Base-by-base conservation (phyloP, 78 protist species). In the Dictyostelium capitatum region DNA sequence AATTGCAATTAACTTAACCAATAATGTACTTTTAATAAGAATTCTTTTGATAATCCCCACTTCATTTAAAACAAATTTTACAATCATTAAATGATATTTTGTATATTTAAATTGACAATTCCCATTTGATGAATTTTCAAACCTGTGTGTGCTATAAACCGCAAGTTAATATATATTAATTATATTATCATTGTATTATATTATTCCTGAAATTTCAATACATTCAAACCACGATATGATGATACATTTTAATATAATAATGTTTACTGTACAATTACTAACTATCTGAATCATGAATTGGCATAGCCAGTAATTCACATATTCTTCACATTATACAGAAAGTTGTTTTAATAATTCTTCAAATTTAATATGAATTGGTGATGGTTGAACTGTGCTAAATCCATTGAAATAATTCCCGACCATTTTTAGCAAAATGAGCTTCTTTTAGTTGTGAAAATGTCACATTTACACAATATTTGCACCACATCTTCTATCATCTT, bases 161-260 rank as follows among this genome's bases (percentile, higher is more conserved):
- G n/a, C n/a, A n/a, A n/a, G n/a, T n/a, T n/a, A n/a, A n/a, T n/a
- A n/a, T n/a, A n/a, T n/a, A n/a, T n/a, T n/a, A n/a, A n/a, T n/a
- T n/a, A n/a, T n/a, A n/a, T n/a, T n/a, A n/a, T n/a, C n/a, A n/a
- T n/a, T n/a, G n/a, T n/a, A n/a, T n/a, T n/a, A n/a, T n/a, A n/a
- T n/a, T n/a, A n/a, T n/a, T n/a, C n/a, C n/a, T n/a, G n/a, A n/a
- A n/a, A n/a, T n/a, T n/a, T n/a, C n/a, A 15, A 37, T 32, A 80
- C 89, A 2, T 81, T 64, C 79, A 87, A 56, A 23, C 85, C 83
- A 53, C 93, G 43, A 50, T 74, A 87, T 8, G 93, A 87, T 6
- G 93, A 87, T 9, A 77, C 93, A 77, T 87, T 87, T 78, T 74
- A n/a, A n/a, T n/a, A n/a, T n/a, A n/a, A n/a, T 73, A 25, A 87